Evolutionary conservation across 305 asterid genomes (phyloP).

Genomic region (Solanum hybrid): DNA sequence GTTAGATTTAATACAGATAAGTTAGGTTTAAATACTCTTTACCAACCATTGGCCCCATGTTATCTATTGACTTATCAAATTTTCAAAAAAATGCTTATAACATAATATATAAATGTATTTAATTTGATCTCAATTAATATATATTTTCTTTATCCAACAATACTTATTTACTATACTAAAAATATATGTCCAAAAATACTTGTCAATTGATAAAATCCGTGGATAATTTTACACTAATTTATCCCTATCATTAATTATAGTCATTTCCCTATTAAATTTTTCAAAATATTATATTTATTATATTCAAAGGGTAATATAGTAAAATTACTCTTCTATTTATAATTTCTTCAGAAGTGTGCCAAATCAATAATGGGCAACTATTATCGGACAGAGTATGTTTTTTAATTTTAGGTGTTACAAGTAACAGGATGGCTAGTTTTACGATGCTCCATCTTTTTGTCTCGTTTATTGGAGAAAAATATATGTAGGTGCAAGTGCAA

Average conservation of each 20-base stretch:
- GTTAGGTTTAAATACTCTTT: not conserved
- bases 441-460: not conserved
- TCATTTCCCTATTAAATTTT: too few species aligned
- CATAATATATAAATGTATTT: not conserved
- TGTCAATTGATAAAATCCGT: accelerated
- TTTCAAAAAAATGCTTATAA: not conserved
- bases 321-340: too few species aligned
- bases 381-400: accelerated
- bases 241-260: not conserved
- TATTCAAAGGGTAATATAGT: too few species aligned
- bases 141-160: too few species aligned
- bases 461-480: not conserved
- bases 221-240: too few species aligned
- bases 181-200: not conserved
- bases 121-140: not conserved
- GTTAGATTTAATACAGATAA: not conserved
- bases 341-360: too few species aligned
- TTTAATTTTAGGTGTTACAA: not conserved
- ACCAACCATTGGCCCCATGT: not conserved
- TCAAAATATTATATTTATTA: too few species aligned
- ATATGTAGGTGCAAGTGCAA: not conserved
- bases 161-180: too few species aligned
- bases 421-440: not conserved
- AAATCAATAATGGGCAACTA: accelerated
- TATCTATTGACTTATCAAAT: not conserved